Conservation (phyloP, 371 early-diverging fungal species). For the Caulochytrium protostelioides region DNA sequence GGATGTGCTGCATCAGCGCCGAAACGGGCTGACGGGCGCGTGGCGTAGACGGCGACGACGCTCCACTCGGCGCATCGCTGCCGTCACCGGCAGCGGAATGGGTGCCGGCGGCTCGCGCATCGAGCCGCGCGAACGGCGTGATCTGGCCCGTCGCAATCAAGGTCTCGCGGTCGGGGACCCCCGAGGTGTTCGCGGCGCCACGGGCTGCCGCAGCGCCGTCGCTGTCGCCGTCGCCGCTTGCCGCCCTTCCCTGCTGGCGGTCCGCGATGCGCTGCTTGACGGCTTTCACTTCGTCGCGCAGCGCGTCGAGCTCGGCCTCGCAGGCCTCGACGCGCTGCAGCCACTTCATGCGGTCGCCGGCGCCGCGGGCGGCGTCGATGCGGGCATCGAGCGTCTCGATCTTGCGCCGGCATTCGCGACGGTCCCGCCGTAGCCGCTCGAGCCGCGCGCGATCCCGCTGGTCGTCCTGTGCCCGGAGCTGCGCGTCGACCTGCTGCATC, state of each 20-base stretch:
- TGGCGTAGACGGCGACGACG: too few species aligned
- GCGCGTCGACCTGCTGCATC: slow-evolving; percentile 41
- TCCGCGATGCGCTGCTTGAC: slow-evolving; percentile 1
- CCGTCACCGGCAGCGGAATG: not conserved
- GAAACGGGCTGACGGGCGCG: too few species aligned
- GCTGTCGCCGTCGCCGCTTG: slow-evolving; percentile 17
- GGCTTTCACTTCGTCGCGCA: slow-evolving; percentile 1
- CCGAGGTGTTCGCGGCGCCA: too few species aligned
- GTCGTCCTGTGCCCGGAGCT: too few species aligned
- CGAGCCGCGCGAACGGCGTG: slow-evolving; percentile 40
- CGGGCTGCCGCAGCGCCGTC: too few species aligned
- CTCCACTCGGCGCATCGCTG: not conserved
- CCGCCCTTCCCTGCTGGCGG: not conserved
- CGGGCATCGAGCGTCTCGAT: not conserved
- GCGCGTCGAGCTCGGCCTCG: not conserved
- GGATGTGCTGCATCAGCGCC: too few species aligned
- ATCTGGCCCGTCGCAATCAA: slow-evolving; percentile 53
- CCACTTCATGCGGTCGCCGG: too few species aligned
- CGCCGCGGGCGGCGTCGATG: too few species aligned
- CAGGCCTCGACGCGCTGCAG: too few species aligned
- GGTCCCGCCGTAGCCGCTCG: slow-evolving; percentile 3
- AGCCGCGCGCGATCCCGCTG: slow-evolving; percentile 1
- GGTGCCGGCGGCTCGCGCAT: not conserved
- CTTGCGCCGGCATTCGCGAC: not conserved
- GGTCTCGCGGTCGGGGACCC: slow-evolving; percentile 35